Evolutionary conservation across 352 stramenopile species (phyloP), one percentile per base, ranked within the genome.

Genomic region (Pythium myriotylum): DNA sequence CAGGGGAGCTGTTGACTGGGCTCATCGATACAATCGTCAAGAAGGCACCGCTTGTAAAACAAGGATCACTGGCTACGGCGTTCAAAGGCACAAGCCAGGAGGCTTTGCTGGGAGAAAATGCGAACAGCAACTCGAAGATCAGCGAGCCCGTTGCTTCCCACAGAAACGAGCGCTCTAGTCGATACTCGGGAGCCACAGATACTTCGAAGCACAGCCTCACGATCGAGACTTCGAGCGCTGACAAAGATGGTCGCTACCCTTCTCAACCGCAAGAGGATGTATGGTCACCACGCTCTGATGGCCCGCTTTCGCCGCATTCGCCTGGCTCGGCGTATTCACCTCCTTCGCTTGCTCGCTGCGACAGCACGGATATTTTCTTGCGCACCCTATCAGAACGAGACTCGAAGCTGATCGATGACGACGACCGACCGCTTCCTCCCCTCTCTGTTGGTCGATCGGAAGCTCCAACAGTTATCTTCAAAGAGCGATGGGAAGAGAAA

Each of bases 401-500:
- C 53, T 88, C 76, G 27, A 91, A 89, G 65, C 61, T 63, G 2
- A 40, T 86, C 7, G 80, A 85, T 22, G 72, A 88, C 42, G 80
- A 86, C 26, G 82, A 86, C 26, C 64, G 76, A 54, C 65, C 48
- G 6, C 61, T 79, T 19, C 45, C 67, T 3, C 27, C 68, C n/a
- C 41, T 60, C 41, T 56, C 65, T 39, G 24, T 35, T 51, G 46
- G 42, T 23, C 59, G 59, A 0, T 62, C 65, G 23, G 81, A 92
- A 39, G 62, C 77, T 22, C 83, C 83, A 7, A 77, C 62, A 10
- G 85, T 94, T 37, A 89, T 92, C 47, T 99, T 98, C 77, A 97
- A 97, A 35, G 96, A 99, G 78, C 86, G 92, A 23, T 98, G 96
- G 95, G 81, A 79, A 0, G 91, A 97, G 27, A 98, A 98, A 58